These are phyloP conservation scores for Eleusine coracana DNA, from an alignment of 176 grass and related monocot species.

Conservation along the genomic window DNA sequence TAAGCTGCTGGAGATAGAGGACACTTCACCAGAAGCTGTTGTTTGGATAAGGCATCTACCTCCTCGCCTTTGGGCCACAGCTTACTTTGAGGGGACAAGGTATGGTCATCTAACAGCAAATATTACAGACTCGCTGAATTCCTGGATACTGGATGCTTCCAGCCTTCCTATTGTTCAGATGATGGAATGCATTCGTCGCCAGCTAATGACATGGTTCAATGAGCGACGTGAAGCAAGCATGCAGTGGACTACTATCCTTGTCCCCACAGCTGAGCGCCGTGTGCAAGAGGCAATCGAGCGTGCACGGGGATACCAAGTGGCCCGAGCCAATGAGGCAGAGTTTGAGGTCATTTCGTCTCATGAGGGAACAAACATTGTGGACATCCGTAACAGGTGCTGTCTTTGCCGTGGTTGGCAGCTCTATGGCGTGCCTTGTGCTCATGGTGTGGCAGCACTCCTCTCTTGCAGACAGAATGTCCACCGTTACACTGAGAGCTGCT, in stretches of 20 bases:
- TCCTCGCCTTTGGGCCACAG: conserved; percentile 83
- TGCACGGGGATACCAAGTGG: conserved; percentile 85
- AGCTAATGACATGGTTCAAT: conserved; percentile 97
- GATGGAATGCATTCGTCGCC: conserved; percentile 89
- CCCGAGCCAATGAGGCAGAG: conserved; percentile 83
- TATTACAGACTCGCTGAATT: conserved; percentile 68
- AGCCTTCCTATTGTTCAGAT: conserved; percentile 93
- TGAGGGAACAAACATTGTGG: conserved; percentile 82
- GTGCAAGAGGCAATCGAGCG: conserved; percentile 90
- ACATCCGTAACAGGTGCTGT: conserved; percentile 91
- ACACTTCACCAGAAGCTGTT: conserved; percentile 80
- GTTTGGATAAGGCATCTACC: conserved; percentile 83
- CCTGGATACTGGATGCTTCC: conserved; percentile 86
- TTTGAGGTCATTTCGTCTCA: conserved; percentile 88
- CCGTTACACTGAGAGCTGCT: conserved; percentile 92
- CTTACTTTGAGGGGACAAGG: conserved; percentile 90
- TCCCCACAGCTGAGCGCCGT: conserved; percentile 64
- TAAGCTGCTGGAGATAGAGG: conserved; percentile 92
- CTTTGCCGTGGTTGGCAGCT: conserved; percentile 97
- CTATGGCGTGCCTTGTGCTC: conserved; percentile 83
- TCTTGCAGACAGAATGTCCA: conserved; percentile 97
- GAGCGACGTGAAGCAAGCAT: conserved; percentile 89
- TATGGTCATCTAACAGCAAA: conserved; percentile 92
- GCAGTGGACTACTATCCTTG: conserved; percentile 88
- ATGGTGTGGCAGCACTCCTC: conserved; percentile 86